These are phyloP conservation scores for Parastagonospora avenae DNA, from an alignment of 2,329 filamentous ascomycete genomes.

Conservation along the genomic window DNA sequence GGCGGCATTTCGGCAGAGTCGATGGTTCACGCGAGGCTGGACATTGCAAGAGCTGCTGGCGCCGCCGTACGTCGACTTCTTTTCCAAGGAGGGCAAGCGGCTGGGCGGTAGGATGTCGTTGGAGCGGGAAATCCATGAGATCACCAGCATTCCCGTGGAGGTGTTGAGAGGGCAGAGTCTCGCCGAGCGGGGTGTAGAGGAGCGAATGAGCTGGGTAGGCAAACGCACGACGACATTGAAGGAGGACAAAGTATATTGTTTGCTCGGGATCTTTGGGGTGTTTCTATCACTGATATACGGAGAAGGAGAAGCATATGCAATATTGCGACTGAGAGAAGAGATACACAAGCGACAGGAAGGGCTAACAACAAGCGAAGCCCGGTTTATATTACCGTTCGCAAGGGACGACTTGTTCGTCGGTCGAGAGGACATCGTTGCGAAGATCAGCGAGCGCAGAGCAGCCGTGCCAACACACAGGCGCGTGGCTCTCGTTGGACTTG, in stretches of 20 bases:
- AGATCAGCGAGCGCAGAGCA: slow-evolving; percentile 7
- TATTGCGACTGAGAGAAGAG: slow-evolving; percentile 16
- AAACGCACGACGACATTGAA: slow-evolving; percentile 21
- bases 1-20: slow-evolving; percentile 6
- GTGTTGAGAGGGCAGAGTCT: slow-evolving; percentile 10
- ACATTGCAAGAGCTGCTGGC: no score
- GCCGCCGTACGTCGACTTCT: slow-evolving; percentile 17
- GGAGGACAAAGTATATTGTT: slow-evolving; percentile 29
- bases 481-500: slow-evolving; percentile 22
- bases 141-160: slow-evolving; percentile 16
- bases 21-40: no score
- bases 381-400: slow-evolving; percentile 17
- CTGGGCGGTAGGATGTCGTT: slow-evolving; percentile 16
- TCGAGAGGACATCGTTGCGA: slow-evolving; percentile 10
- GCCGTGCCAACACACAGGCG: slow-evolving; percentile 2
- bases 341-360: slow-evolving; percentile 14
- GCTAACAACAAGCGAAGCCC: neutral
- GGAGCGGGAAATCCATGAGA: slow-evolving; percentile 8
- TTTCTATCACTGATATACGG: slow-evolving; percentile 5
- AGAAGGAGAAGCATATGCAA: slow-evolving; percentile 22
- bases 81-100: slow-evolving; percentile 12
- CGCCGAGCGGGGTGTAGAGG: slow-evolving; percentile 14
- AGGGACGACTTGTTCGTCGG: slow-evolving; percentile 13
- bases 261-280: slow-evolving; percentile 31
- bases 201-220: slow-evolving; percentile 30